These are phyloP conservation scores for Graphilbum fragrans DNA, from an alignment of 2,329 filamentous ascomycete genomes.

Conservation along the genomic window DNA sequence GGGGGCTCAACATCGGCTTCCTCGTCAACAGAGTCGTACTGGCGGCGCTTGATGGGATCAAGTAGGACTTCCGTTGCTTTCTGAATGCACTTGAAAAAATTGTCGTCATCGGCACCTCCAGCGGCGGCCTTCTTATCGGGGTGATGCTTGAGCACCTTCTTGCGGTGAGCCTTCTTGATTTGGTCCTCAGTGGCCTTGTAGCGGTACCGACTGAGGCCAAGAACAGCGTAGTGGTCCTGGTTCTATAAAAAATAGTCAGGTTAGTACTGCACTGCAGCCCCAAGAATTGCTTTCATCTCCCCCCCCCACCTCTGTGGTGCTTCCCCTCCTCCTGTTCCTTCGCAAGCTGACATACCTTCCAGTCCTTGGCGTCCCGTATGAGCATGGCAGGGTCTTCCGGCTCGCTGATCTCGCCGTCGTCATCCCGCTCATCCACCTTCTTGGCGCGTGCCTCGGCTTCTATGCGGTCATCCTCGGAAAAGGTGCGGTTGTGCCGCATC, in stretches of 20 bases:
- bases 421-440: constrained; percentile 85
- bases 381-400: constrained; percentile 88
- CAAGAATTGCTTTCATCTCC: neutral
- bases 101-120: constrained; percentile 80
- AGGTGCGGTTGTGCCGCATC: constrained; percentile 91
- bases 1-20: constrained; percentile 86
- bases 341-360: constrained; percentile 60
- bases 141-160: constrained; percentile 98
- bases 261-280: neutral
- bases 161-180: constrained; percentile 97
- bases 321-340: neutral
- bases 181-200: constrained; percentile 91
- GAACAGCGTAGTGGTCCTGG: constrained; percentile 96
- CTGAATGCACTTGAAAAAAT: constrained; percentile 99
- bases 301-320: neutral
- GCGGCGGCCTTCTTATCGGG: constrained; percentile 96
- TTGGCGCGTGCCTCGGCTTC: constrained; percentile 90
- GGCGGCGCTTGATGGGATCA: constrained; percentile 82
- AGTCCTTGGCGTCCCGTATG: constrained; percentile 91
- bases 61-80: constrained; percentile 90
- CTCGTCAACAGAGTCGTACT: constrained; percentile 96
- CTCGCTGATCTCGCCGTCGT: constrained; percentile 83
- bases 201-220: constrained; percentile 85
- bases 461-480: constrained; percentile 96
- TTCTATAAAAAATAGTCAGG: constrained; percentile 33